Percentiles rank a stretch among this genome's conserved stretches.
Evolutionary conservation across 306 rosid genomes (phyloP).

Genomic region (Sphenostylis stenocarpa): DNA sequence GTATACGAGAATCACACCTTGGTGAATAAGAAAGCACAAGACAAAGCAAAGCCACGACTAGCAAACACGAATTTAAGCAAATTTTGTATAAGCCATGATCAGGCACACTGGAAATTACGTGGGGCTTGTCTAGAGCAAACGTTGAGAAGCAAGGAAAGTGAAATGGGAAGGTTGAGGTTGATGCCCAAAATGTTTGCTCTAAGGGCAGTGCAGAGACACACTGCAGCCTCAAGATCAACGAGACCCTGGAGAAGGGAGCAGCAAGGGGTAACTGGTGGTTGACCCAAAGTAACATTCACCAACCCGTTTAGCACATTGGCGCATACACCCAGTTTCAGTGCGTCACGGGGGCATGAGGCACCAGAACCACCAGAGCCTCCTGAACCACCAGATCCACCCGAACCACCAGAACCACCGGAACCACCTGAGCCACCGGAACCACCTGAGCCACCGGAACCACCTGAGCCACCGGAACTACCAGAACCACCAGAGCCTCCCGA

Average conservation of each 20-base stretch:
- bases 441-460: background rate
- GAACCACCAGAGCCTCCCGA: background rate
- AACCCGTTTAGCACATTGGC: constrained; percentile 51
- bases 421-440: background rate
- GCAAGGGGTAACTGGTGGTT: constrained; percentile 44
- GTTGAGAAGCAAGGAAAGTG: constrained; percentile 77
- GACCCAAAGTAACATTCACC: constrained; percentile 44
- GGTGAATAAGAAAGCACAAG: background rate
- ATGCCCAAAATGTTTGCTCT: constrained; percentile 69
- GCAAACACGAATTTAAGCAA: background rate
- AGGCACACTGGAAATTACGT: constrained; percentile 56
- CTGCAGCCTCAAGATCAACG: constrained; percentile 62
- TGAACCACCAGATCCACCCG: background rate
- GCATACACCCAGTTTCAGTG: constrained; percentile 58
- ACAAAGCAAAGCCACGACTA: background rate
- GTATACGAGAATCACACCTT: background rate
- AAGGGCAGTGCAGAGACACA: constrained; percentile 83
- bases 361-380: background rate
- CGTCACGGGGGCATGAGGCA: constrained; percentile 47
- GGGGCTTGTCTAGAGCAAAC: constrained; percentile 56
- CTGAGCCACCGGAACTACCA: background rate
- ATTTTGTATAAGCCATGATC: background rate
- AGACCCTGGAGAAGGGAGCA: constrained; percentile 52
- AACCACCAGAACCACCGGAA: too few relatives aligned
- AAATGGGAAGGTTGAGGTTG: constrained; percentile 65